Base-by-base conservation (phyloP, 768 basidiomycete species). In the Auricularia heimuer region DNA sequence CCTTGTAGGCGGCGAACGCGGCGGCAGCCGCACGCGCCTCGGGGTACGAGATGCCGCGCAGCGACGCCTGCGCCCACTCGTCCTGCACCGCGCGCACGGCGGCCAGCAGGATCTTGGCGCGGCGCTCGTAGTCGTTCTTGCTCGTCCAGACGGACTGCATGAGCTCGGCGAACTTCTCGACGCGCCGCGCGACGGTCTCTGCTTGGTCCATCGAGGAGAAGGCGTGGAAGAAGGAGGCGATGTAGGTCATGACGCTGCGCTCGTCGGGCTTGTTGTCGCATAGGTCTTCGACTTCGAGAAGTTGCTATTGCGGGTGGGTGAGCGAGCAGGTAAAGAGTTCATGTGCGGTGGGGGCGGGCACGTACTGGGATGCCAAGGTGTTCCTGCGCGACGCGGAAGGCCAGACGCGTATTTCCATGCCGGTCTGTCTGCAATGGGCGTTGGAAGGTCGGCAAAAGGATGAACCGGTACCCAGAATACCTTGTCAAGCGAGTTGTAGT, bases 201-300 rank as follows among this genome's bases (percentile, higher is more conserved):
- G 92, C 89, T 75, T 97, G 95, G 70, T 98, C 96, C 89, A 97
- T 95, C 0, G 92, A 88, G 0, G 94, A 96, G 74, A 99, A 99
- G 0, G 96, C 95, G 73, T 98, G 97, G 81, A 99, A 99, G 77
- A 83, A 98, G 70, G 92, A 92, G 39, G 97, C 97, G 58, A 99
- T 89, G 69, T 98, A 98, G 3, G 94, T 98, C 93, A 98, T 98
- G 11, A 98, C 92, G 75, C 90, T 93, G 44, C 94, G 87, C 76
- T 99, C 97, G 74, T 99, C 97, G 0, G 96, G 96, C 60, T 82
- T 84, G n/a, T 79, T 79, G 71, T 94, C 93, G 69, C 93, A 95
- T 36, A 99, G 75, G 79, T 99, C 97, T 64, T 93, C 89, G 0
- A 98, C 96, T 81, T 99, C 97, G 21, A 99, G 83, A 4, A 99